Evolutionary conservation across 225 moss, liverwort and hornwort genomes (phyloP).

Genomic region (Asterella californica): DNA sequence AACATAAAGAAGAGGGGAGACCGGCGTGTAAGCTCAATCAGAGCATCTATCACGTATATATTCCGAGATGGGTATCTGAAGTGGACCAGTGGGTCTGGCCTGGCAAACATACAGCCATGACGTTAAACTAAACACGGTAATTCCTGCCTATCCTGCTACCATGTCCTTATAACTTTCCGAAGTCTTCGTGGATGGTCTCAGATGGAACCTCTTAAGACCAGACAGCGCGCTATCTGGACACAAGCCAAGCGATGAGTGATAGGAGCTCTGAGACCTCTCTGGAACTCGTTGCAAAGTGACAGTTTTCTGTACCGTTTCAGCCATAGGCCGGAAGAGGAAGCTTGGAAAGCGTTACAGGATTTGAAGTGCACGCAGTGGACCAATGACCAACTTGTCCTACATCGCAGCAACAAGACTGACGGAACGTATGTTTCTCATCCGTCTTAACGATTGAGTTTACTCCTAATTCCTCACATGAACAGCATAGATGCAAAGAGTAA

Average conservation of each 20-base stretch:
- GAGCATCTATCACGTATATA: neutral
- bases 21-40: neutral
- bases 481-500: too few relatives aligned
- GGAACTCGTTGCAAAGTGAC: neutral
- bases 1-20: neutral
- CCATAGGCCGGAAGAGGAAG: neutral
- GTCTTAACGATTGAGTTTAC: too few relatives aligned
- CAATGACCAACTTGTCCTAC: too few relatives aligned
- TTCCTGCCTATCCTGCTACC: neutral
- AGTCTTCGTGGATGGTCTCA: too few relatives aligned
- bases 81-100: neutral
- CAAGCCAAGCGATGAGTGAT: neutral
- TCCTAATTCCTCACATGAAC: too few relatives aligned
- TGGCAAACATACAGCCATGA: neutral
- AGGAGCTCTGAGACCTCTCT: neutral
- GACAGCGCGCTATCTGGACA: neutral
- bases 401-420: too few relatives aligned
- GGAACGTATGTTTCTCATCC: too few relatives aligned
- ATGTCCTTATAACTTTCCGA: neutral
- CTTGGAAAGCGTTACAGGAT: neutral
- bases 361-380: too few relatives aligned
- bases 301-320: neutral
- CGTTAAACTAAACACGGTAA: neutral
- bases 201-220: too few relatives aligned
- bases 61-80: neutral